These are phyloP conservation scores for Pelargonium australe DNA, from an alignment of 441 rosid genomes.

Conservation along the genomic window DNA sequence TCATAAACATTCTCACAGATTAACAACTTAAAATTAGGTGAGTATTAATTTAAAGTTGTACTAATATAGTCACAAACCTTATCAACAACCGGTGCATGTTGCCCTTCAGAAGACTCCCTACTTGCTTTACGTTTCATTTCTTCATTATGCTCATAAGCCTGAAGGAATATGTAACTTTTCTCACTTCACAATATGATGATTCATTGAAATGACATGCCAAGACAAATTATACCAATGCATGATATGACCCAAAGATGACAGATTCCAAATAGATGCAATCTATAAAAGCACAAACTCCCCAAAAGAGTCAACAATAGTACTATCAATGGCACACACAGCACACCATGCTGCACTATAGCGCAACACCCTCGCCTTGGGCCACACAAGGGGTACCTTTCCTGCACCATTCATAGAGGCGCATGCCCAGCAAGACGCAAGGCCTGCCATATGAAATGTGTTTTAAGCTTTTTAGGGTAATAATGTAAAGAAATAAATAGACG, in stretches of 20 bases:
- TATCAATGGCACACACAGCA: too few species aligned
- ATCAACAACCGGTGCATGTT: constrained; percentile 50
- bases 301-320: too few species aligned
- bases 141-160: constrained; percentile 73
- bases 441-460: too few species aligned
- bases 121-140: constrained; percentile 62
- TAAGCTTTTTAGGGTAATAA: too few species aligned
- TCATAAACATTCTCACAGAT: not conserved
- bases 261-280: not conserved
- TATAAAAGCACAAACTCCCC: too few species aligned
- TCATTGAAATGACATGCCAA: not conserved
- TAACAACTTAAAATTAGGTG: not conserved
- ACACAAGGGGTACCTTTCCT: too few species aligned
- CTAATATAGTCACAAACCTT: constrained; percentile 45
- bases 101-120: constrained; percentile 59
- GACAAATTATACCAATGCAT: not conserved
- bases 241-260: not conserved
- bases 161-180: constrained; percentile 17
- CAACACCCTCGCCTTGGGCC: too few species aligned
- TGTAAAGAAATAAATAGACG: too few species aligned
- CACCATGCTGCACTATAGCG: too few species aligned
- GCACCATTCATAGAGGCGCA: too few species aligned
- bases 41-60: not conserved
- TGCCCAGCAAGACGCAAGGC: too few species aligned
- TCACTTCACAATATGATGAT: not conserved